These are phyloP conservation scores for Salix suchowensis DNA, from an alignment of 345 rosid species.

Conservation along the genomic window DNA sequence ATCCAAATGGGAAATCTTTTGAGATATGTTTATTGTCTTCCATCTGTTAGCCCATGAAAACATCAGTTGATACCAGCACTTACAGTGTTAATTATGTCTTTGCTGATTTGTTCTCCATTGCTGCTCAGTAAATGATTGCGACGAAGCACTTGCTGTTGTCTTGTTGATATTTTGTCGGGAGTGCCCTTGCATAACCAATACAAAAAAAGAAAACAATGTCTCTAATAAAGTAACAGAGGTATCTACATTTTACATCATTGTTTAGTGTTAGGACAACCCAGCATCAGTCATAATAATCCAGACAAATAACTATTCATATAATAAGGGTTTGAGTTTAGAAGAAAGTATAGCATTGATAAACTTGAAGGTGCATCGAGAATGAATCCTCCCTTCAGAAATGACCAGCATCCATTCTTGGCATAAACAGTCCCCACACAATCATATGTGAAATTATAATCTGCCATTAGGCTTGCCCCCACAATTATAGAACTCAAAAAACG, in stretches of 20 bases:
- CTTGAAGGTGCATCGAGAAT: constrained; percentile 46
- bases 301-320: not conserved
- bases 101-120: constrained; percentile 71
- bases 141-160: constrained; percentile 43
- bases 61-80: not conserved
- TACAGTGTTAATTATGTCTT: constrained; percentile 47
- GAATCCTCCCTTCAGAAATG: constrained; percentile 93
- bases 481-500: not conserved
- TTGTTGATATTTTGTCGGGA: constrained; percentile 28
- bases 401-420: constrained; percentile 78
- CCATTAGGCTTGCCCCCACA: constrained; percentile 43
- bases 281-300: not conserved
- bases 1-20: constrained; percentile 77
- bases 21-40: constrained; percentile 42
- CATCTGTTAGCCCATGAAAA: not conserved
- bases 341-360: constrained; percentile 42
- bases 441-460: constrained; percentile 36
- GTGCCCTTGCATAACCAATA: constrained; percentile 39
- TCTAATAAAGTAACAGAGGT: not conserved
- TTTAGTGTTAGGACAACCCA: not conserved
- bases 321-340: constrained; percentile 31
- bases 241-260: not conserved
- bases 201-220: not conserved
- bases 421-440: constrained; percentile 66
- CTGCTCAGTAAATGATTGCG: constrained; percentile 65